Base-by-base conservation (phyloP, 2,329 filamentous ascomycete genomes). In the Xylaria sp. region DNA sequence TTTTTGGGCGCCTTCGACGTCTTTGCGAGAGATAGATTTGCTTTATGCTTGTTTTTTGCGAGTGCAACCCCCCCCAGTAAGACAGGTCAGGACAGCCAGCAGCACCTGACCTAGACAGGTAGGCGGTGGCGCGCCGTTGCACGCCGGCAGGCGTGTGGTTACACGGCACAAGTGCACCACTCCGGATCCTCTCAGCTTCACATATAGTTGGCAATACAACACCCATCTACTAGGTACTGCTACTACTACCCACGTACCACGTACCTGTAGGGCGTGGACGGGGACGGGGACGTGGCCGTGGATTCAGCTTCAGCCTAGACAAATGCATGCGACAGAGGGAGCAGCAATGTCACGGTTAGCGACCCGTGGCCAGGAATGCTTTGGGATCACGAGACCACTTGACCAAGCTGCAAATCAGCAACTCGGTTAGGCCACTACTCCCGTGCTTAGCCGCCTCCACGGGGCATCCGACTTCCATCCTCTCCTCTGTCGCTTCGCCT, bases 401-500 rank as follows among this genome's bases (percentile, higher is more conserved):
- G 29, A 13, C 4, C 29, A 34, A 34, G 11, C 16, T 34, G 29
- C 29, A 34, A 34, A 34, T 13, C 29, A 13, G 11, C 9, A 34
- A 13, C 29, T 13, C 8, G 29, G 29, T 34, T 34, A 4, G 29
- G 6, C 11, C 9, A 7, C 3, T 34, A 13, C 29, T 34, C 16
- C 11, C n/a, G n/a, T n/a, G n/a, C n/a, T n/a, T n/a, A n/a, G n/a
- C n/a, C n/a, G n/a, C n/a, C n/a, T n/a, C n/a, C n/a, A n/a, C n/a
- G n/a, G n/a, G n/a, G n/a, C n/a, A n/a, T n/a, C n/a, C n/a, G n/a
- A n/a, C n/a, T n/a, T n/a, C n/a, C 22, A 44, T 52, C 16, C 5
- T 41, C n/a, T 19, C 39, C 45, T 46, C 22, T 18, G 19, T 49
- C 46, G 21, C 39, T 52, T 50, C 42, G 29, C 26, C 29, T n/a